Evolutionary conservation across 2,329 filamentous ascomycete species (phyloP), one percentile per base, ranked within the genome.

Genomic region (Acrocalymma vagum): DNA sequence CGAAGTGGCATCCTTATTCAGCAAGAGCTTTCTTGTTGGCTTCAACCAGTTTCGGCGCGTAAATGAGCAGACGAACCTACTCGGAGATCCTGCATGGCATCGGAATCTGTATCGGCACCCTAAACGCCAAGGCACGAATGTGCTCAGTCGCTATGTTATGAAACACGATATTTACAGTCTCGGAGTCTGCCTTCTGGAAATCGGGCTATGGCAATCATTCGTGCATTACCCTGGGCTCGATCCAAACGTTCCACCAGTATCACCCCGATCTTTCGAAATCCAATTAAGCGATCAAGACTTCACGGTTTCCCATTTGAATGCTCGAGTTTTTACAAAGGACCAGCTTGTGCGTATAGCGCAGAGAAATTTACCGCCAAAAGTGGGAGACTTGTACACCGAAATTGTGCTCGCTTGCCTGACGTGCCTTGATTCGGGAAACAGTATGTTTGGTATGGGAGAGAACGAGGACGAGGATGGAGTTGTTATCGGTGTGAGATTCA

Each of bases 91-190:
- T 1, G 53, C 45, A 1, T 75, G 69, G 72, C 57, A 74, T 5
- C 59, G 62, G n/a, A 75, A 81, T 31, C 26, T 82, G 1, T 83
- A 82, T 45, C 71, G 74, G 1, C 79, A 82, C 46, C 77, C 78
- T 0, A 43, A 49, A 0, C 71, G 78, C 0, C 77, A 80, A 48
- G 77, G 78, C 0, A 15, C 64, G 0, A 45, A 49, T 3, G 63
- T 68, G 0, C 56, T 69, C 17, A 67, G 74, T 1, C 38, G 49
- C 0, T 82, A 78, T 45, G 60, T 48, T 2, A 81, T 81, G 73
- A 73, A 78, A 36, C 79, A 83, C 51, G 78, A 82, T 42, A 77
- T 83, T 9, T 82, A 82, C 55, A 79, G 77, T 38, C 67, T 82
- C 0, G 79, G 79, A 0, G 76, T 81, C 0, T 78, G 74, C 34